Evolutionary conservation across 23 red algal genomes (phyloP), one percentile per base, ranked within the genome.

Genomic region (Agarophyton chilense): DNA sequence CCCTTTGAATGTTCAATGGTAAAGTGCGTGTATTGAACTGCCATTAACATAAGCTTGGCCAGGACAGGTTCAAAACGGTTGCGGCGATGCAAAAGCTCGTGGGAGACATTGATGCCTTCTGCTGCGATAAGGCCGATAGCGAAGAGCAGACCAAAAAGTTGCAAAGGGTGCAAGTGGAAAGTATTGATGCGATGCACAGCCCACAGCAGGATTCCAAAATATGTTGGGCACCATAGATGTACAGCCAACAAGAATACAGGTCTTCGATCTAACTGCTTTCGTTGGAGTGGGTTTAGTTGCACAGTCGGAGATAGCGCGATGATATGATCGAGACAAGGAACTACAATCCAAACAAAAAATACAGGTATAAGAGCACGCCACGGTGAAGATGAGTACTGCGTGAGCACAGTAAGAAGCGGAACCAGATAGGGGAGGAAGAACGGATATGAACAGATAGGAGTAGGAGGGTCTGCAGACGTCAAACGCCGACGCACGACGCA

Each of bases 81-180:
- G 28, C 60, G 81, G 26, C 91, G 90, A 54, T 98, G 96, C 35
- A 94, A 53, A 25, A 98, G 86, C 58, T 98, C 96, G 65, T 98
- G 96, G 0, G 90, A 51, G 31, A 71, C 82, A 55, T 94, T 98
- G 41, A 98, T 92, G 55, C 81, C 87, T 0, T 88, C 84, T 24
- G 92, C 96, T 12, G 77, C 89, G 39, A 92, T 75, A 40, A 98
- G 67, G 25, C 86, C 92, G 1, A 91, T n/a, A 10, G 95, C 90
- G 24, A 75, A 54, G n/a, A 56, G 52, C n/a, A 96, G 71, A 13
- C 87, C 86, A 2, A 92, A 11, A 10, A 96, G 71, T 22, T 68
- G 39, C 36, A 79, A 16, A 5, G 39, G 29, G 13, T 65, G 42
- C 43, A 39, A 24, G n/a, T 28, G 53, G 18, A n/a, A 42, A 5